phyloP scores from a whole-genome alignment of 352 stramenopile genomes.

The Phytophthora pisi region DNA sequence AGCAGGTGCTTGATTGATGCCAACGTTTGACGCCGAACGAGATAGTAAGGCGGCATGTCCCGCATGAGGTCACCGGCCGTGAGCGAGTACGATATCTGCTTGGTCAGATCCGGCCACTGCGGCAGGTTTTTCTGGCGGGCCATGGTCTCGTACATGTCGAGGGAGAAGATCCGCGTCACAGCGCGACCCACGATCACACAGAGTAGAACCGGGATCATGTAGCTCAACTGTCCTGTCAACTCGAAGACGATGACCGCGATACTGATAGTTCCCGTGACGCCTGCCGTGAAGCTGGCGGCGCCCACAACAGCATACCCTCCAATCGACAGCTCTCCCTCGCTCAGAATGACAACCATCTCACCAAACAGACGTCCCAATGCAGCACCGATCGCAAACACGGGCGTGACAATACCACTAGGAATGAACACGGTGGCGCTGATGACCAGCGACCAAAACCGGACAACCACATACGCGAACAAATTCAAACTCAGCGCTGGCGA shows the following conservation, averaged over 20 bases:
- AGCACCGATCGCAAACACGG: conserved; percentile 91
- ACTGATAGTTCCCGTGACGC: conserved; percentile 76
- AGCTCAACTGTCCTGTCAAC: conserved; percentile 90
- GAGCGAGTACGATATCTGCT: conserved; percentile 79
- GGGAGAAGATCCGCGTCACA: conserved; percentile 71
- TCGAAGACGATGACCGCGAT: conserved; percentile 89
- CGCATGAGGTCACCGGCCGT: conserved; percentile 78
- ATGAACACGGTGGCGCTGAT: conserved; percentile 87
- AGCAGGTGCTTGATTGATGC: conserved; percentile 55
- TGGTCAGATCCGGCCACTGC: conserved; percentile 79
- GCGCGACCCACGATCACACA: conserved; percentile 76
- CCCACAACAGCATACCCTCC: conserved; percentile 84
- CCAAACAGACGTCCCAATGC: conserved; percentile 90
- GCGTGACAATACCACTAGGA: conserved; percentile 91
- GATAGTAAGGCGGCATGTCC: conserved; percentile 44
- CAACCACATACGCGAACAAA: conserved; percentile 61
- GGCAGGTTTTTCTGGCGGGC: conserved; percentile 79
- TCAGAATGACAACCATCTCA: conserved; percentile 73
- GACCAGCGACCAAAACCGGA: conserved; percentile 82
- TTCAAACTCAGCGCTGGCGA: conserved; percentile 71
- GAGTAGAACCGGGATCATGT: conserved; percentile 88
- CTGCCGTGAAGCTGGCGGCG: conserved; percentile 82
- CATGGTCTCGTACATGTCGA: conserved; percentile 89
- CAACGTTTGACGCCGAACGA: conserved; percentile 62
- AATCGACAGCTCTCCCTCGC: conserved; percentile 54